A percentile compares a stretch with the other conserved stretches of the same genome.
Conservation (phyloP, 805 yeast species). For the Isabelozyma rhagii region DNA sequence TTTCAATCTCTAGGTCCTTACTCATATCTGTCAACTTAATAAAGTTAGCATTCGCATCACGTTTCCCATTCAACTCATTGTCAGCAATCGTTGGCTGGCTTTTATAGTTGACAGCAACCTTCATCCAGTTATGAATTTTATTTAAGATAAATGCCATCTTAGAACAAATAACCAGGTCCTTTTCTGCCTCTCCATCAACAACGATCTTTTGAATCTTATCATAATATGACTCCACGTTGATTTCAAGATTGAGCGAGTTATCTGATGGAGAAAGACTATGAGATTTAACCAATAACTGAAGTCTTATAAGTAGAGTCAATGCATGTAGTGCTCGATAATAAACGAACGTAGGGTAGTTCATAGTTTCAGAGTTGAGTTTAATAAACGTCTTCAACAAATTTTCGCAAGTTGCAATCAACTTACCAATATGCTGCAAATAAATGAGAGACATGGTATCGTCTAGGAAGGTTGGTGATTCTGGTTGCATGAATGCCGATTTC, state of each 20-base stretch:
- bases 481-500: conserved; percentile 1
- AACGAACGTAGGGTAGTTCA: conserved; percentile 48
- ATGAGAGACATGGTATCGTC: conserved; percentile 20
- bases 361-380: conserved; percentile 30
- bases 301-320: conserved; percentile 44
- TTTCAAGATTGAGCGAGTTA: conserved; percentile 5
- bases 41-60: conserved; percentile 12
- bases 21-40: conserved; percentile 26
- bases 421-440: conserved; percentile 35
- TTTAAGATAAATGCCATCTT: conserved; percentile 19
- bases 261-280: conserved; percentile 17
- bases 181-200: conserved; percentile 13
- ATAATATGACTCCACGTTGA: conserved; percentile 19
- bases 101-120: conserved; percentile 13
- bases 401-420: conserved; percentile 45
- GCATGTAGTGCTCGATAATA: conserved; percentile 55
- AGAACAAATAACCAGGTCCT: conserved; percentile 18
- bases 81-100: background rate
- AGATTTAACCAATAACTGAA: conserved; percentile 44
- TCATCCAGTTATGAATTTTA: conserved; percentile 27
- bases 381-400: conserved; percentile 45
- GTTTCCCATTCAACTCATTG: background rate
- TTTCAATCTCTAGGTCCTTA: conserved; percentile 25
- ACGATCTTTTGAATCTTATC: conserved; percentile 13
- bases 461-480: conserved; percentile 1